Evolutionary conservation across 2,329 filamentous ascomycete genomes (phyloP), one percentile per base, ranked within the genome.

Genomic region (Botryotinia convoluta): DNA sequence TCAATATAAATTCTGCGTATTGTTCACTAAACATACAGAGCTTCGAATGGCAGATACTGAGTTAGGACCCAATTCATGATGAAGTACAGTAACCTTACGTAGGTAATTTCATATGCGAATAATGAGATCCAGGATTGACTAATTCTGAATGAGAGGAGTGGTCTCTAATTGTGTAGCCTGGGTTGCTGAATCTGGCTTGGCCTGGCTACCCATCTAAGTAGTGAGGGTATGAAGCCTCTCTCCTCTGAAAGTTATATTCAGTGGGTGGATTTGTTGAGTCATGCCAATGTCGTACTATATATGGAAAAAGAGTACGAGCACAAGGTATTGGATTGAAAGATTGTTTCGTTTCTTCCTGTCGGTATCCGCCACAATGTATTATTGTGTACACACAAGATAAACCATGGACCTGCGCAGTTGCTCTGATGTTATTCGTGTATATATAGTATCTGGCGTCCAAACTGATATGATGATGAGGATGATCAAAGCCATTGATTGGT

Each of bases 21-120:
- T 65, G 62, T 65, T 65, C 62, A 48, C 62, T 35, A 29, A 65
- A 48, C 62, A 65, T 44, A 35, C 42, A 65, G 18, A 48, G 39
- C 18, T 65, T 45, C 22, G 26, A 16, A 65, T 65, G 2, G n/a
- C 12, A 48, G 29, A 39, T 29, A 16, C 8, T n/a, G 35, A 65
- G 26, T 18, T 18, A 29, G 51, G 12, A 54, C 12, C 5, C 48
- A 29, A 29, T 16, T 16, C 12, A 26, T 6, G 22, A 51, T n/a
- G 22, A 51, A 51, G 48, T 9, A 22, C 44, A 22, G 44, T 22
- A 22, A 48, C 44, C 20, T 22, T 51, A n/a, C 4, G 26, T 51
- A 45, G 44, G 26, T 54, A 54, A 54, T 12, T 54, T 16, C 4
- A 16, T n/a, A 6, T 54, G 12, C 12, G 48, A n/a, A 54, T 16